Percentiles rank a stretch among this genome's conserved stretches.
These are phyloP conservation scores for Phytopythium sindhum DNA, from an alignment of 352 stramenopile genomes.

Conservation along the genomic window DNA sequence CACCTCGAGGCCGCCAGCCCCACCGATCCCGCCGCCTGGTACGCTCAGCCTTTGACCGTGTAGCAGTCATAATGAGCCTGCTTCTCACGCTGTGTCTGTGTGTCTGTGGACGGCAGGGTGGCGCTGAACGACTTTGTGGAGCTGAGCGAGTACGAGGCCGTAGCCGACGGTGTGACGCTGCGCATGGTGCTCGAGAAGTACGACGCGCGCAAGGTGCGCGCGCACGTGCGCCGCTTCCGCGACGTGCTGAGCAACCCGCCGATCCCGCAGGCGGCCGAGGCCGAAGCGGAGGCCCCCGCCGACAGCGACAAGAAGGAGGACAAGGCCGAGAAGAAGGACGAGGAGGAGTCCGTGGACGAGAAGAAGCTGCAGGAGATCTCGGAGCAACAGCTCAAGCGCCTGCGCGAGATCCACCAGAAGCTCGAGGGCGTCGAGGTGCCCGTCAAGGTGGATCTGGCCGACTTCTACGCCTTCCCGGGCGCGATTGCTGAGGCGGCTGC, in stretches of 20 bases:
- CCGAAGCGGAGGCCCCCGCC: constrained; percentile 18
- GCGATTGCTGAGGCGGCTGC: constrained; percentile 8
- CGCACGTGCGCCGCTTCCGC: constrained; percentile 80
- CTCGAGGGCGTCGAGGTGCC: constrained; percentile 75
- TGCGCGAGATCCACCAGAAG: constrained; percentile 82
- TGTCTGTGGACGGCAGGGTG: constrained; percentile 17
- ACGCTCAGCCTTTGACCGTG: neutral
- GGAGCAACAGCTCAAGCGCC: constrained; percentile 73
- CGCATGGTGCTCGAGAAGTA: constrained; percentile 88
- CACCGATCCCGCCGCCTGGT: constrained; percentile 25
- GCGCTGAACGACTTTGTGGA: constrained; percentile 85
- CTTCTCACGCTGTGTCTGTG: neutral
- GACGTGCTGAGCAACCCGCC: constrained; percentile 80
- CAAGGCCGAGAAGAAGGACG: constrained; percentile 12
- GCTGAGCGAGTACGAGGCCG: constrained; percentile 74
- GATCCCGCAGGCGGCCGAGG: constrained; percentile 47
- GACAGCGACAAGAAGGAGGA: constrained; percentile 7
- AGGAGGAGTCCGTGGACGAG: constrained; percentile 22
- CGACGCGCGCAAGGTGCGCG: constrained; percentile 78
- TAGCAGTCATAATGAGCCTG: neutral
- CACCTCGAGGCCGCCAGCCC: constrained; percentile 56
- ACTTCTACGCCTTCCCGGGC: constrained; percentile 62
- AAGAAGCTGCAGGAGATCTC: constrained; percentile 73
- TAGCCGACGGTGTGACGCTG: constrained; percentile 58
- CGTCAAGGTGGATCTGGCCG: constrained; percentile 47